Percentiles rank a stretch among this genome's conserved stretches.
phyloP scores from a whole-genome alignment of 805 yeast species.

The Pichia ethanolica region DNA sequence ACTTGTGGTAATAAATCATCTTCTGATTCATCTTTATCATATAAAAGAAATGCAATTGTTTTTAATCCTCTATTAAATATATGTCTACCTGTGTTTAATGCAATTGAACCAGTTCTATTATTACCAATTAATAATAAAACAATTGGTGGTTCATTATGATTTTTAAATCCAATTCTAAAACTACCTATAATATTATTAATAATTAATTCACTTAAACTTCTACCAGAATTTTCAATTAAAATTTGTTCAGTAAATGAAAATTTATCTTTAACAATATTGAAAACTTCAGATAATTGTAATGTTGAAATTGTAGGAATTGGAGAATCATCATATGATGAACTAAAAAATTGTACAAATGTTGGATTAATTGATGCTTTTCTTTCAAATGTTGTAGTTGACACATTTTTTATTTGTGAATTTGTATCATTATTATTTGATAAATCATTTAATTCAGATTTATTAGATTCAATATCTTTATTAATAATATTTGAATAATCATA shows the following conservation, averaged over 20 bases:
- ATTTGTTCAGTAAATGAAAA: conserved; percentile 40
- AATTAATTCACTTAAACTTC: conserved; percentile 54
- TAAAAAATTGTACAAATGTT: conserved; percentile 12
- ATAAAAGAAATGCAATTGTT: conserved; percentile 45
- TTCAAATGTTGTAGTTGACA: conserved; percentile 1
- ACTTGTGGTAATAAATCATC: conserved; percentile 30
- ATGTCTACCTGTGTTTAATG: conserved; percentile 73
- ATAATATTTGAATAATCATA: conserved; percentile 4
- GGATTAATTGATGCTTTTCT: conserved; percentile 6
- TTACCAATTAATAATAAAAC: conserved; percentile 68
- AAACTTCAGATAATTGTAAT: conserved; percentile 71
- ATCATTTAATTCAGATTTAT: not conserved
- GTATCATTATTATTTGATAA: not conserved
- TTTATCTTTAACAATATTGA: conserved; percentile 47
- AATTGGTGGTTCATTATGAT: conserved; percentile 75
- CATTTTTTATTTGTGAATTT: not conserved
- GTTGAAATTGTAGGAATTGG: conserved; percentile 61
- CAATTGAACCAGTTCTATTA: conserved; percentile 65
- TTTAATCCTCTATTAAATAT: conserved; percentile 66
- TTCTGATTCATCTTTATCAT: conserved; percentile 32
- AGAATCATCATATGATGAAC: conserved; percentile 16
- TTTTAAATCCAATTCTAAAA: conserved; percentile 52
- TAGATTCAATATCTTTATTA: not conserved
- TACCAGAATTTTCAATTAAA: conserved; percentile 60
- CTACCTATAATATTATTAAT: conserved; percentile 63